Conservation (phyloP, 257 asterid genomes). For the Solanum medicagineum region DNA sequence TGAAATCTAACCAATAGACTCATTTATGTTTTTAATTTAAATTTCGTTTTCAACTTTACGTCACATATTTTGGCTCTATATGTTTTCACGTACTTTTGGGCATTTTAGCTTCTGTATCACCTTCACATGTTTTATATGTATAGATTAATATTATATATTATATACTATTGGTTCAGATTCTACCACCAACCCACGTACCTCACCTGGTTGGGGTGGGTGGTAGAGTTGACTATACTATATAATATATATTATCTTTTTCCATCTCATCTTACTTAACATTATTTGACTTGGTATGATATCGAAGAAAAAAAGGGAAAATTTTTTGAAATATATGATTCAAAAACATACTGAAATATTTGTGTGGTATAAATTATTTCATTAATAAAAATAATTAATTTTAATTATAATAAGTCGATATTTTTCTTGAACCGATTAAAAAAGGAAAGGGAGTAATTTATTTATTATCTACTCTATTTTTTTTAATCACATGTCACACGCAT, state of each 20-base stretch:
- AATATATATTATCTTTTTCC: background rate
- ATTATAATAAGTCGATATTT: no score
- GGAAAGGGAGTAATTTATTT: no score
- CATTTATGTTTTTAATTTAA: background rate
- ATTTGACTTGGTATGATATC: no score
- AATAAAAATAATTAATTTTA: no score
- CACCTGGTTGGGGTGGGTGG: background rate
- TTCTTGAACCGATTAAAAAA: no score
- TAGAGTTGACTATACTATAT: background rate
- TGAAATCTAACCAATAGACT: background rate
- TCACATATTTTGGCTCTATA: background rate
- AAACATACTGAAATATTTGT: no score
- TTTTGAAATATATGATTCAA: no score
- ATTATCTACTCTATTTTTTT: no score
- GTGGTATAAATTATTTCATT: no score
- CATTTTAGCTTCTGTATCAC: background rate
- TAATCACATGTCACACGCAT: background rate
- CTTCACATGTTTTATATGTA: background rate
- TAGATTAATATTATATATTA: background rate
- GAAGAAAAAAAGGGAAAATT: no score
- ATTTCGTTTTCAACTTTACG: background rate
- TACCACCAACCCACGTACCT: background rate
- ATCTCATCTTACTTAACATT: no score
- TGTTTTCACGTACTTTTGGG: background rate
- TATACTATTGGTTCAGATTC: background rate